These are phyloP conservation scores for Anthracocystis walkeri DNA, from an alignment of 1,284 basidiomycete species.

Conservation along the genomic window DNA sequence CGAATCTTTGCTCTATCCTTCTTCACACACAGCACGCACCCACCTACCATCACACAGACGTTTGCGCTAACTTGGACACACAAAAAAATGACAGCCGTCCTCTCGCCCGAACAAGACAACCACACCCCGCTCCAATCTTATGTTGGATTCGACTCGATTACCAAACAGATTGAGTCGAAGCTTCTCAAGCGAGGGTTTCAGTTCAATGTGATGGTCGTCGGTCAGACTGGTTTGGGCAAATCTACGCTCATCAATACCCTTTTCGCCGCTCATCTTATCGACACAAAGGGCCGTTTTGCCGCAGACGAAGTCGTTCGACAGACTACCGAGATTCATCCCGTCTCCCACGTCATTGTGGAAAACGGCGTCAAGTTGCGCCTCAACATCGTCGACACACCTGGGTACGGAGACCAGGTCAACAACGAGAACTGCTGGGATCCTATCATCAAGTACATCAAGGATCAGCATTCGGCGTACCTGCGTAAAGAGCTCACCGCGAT, in stretches of 20 bases:
- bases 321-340: conserved; percentile 96
- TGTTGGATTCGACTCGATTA: conserved; percentile 75
- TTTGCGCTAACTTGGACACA: too few relatives aligned
- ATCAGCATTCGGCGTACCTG: conserved; percentile 98
- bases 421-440: conserved; percentile 99
- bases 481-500: conserved; percentile 98
- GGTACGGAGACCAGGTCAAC: conserved; percentile 98
- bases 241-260: conserved; percentile 99
- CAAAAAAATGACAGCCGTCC: conserved; percentile 47
- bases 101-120: conserved; percentile 21
- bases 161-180: conserved; percentile 98
- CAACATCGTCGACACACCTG: conserved; percentile 99
- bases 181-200: conserved; percentile 98
- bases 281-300: conserved; percentile 92
- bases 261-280: conserved; percentile 96
- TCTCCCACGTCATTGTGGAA: conserved; percentile 94
- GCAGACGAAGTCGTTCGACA: conserved; percentile 87
- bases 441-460: conserved; percentile 98
- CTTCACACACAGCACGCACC: too few relatives aligned
- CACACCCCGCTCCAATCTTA: conserved; percentile 68
- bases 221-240: conserved; percentile 97
- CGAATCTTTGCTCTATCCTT: too few relatives aligned
- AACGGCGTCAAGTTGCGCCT: conserved; percentile 93
- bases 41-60: too few relatives aligned
- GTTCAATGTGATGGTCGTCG: conserved; percentile 81